Evolutionary conservation across 2,329 filamentous ascomycete genomes (phyloP), one percentile per base, ranked within the genome.

Genomic region (Karstenula rhodostoma): DNA sequence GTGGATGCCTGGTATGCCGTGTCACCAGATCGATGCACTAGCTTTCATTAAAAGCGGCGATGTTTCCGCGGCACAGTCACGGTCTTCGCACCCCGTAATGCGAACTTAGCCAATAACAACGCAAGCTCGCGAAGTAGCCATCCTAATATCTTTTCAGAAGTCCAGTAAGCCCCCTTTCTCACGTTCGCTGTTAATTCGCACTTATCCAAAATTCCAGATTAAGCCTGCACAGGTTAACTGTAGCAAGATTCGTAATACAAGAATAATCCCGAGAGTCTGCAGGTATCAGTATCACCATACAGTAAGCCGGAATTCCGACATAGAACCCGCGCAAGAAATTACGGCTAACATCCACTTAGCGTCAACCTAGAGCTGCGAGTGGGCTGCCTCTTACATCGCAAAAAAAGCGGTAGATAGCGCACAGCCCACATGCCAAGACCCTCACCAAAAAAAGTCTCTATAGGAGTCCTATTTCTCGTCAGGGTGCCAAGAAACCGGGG

Each of bases 281-380:
- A 47, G 44, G 44, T 47, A 27, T 47, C 44, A 47, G 22, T 27
- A 48, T 48, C 25, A 48, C 25, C 23, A 48, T 48, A 48, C 46
- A 10, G 46, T 48, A 48, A 48, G 46, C 25, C 46, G 46, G 46
- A 48, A 29, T 32, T 32, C 13, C 25, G 46, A 32, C 25, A 32
- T 48, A 27, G 6, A 48, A 48, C 25, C 46, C 25, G 25, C 25
- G 25, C 46, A 32, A 48, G 46, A 32, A 27, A 48, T 48, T 48
- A 27, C 25, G 25, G 25, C 46, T 48, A 27, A 48, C 23, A 48
- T 48, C 46, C 9, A 27, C 46, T 47, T 47, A 47, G 44, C 44
- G 44, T 47, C 44, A 47, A 47, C 44, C 44, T 47, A 15, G 44
- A 27, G 6, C 44, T 48, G 25, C 46, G 46, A 32, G 46, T 32